Evolutionary conservation across 768 basidiomycete species (phyloP), one percentile per base, ranked within the genome.

Genomic region (Kwoniella shandongensis): DNA sequence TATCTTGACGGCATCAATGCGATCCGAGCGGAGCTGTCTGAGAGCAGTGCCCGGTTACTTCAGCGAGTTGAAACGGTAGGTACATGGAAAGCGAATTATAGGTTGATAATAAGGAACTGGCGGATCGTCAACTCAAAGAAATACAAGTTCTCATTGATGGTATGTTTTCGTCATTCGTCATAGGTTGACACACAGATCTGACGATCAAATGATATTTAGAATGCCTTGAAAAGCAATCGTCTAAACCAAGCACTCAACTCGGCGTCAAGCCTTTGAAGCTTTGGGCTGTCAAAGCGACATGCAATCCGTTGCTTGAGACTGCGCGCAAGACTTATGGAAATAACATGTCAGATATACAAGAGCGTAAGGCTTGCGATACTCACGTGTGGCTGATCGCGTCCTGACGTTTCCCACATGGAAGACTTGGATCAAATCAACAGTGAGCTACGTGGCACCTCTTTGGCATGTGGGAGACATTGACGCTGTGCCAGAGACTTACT

Each of bases 281-380:
- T 22, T 99, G 91, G 76, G 93, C 93, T 1, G 88, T 97, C 56
- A 89, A 85, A 83, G 88, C 89, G 2, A 88, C 88, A 59, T 83
- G 81, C 67, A 89, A 91, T 63, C 84, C 84, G 26, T 80, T 94
- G 10, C 85, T 99, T 27, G 94, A 98, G 62, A 91, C 98, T 6
- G 96, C 94, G 1, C 83, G 96, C 2, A 91, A 91, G 74, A 93
- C 93, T 0, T 97, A 87, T 79, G 89, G 87, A 66, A 93, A 99
- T 75, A 94, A 94, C 63, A 82, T 94, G 41, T 83, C 84, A 15
- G 94, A 99, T 69, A 90, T 96, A 51, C 26, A 69, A 12, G 65
- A 66, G 20, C 15, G 74, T 76, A 23, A 42, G 74, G 65, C 10
- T 7, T 29, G 40, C 8, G 7, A 8, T 42, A 8, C n/a, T 7